These are phyloP conservation scores for Penicillium simplicissimum DNA, from an alignment of 495 filamentous ascomycete genomes.

Conservation along the genomic window DNA sequence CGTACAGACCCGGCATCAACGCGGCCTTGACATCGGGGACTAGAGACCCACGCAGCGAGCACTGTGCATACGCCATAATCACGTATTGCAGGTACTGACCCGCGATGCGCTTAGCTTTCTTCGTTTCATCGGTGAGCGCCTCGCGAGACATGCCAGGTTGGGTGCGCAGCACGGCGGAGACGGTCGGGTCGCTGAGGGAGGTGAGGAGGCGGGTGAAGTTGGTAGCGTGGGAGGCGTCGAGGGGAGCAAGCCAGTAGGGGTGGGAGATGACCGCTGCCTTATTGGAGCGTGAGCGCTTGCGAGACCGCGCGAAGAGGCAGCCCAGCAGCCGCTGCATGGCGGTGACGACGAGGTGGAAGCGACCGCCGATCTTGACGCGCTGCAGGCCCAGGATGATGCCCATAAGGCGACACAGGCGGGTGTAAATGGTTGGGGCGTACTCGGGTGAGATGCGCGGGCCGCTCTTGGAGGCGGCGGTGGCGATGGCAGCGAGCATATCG, in stretches of 20 bases:
- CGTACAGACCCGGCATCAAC: conserved; percentile 70
- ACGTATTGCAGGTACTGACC: conserved; percentile 74
- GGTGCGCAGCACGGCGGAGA: conserved; percentile 63
- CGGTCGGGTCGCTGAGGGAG: conserved; percentile 75
- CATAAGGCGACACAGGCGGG: conserved; percentile 60
- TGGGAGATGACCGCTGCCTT: conserved; percentile 25
- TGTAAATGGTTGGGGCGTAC: conserved; percentile 57
- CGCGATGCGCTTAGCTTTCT: conserved; percentile 71
- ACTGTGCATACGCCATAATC: conserved; percentile 68
- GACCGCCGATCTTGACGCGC: conserved; percentile 65
- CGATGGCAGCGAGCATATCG: conserved; percentile 57
- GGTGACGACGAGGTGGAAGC: conserved; percentile 68
- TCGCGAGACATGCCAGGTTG: conserved; percentile 38
- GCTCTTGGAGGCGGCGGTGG: conserved; percentile 49
- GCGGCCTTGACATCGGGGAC: conserved; percentile 64
- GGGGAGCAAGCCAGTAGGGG: conserved; percentile 49
- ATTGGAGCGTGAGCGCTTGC: conserved; percentile 46
- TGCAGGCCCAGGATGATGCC: conserved; percentile 57
- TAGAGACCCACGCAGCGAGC: conserved; percentile 58
- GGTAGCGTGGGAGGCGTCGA: conserved; percentile 55
- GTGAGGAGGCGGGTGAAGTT: conserved; percentile 71
- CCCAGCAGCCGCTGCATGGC: conserved; percentile 63
- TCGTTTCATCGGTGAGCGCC: conserved; percentile 70
- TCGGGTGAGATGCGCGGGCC: conserved; percentile 38
- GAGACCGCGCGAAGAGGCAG: conserved; percentile 60